Evolutionary conservation across 176 grass and related monocot species (phyloP).

Genomic region (Dendrocalamus sinicus): DNA sequence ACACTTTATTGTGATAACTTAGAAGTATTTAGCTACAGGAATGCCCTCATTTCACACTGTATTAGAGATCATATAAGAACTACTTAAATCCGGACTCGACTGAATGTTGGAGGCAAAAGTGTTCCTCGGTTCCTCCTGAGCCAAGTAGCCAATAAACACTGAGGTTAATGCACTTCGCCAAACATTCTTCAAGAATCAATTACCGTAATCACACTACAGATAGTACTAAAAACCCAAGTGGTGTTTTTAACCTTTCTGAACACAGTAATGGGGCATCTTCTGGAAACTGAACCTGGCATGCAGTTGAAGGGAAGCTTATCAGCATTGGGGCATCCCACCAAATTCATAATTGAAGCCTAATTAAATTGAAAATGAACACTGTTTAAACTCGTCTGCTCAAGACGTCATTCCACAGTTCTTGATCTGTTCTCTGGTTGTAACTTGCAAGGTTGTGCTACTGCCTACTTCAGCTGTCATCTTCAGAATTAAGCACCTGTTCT

Average conservation of each 20-base stretch:
- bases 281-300: conserved; percentile 30
- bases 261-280: conserved; percentile 42
- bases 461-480: not conserved
- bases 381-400: not conserved
- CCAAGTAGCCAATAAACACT: not conserved
- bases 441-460: not conserved
- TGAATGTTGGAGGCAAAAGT: not conserved
- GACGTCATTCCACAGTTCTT: not conserved
- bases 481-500: not conserved
- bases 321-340: not conserved
- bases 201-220: not conserved
- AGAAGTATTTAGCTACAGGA: not conserved
- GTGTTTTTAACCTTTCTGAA: conserved; percentile 34
- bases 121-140: not conserved
- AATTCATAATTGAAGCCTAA: conserved; percentile 13
- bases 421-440: not conserved
- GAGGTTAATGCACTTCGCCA: conserved; percentile 39
- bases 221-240: not conserved
- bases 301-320: not conserved
- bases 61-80: not conserved
- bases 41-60: not conserved
- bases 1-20: too few species aligned
- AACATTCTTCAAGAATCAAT: conserved; percentile 40
- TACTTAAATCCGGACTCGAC: not conserved
- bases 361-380: not conserved